phyloP scores from a whole-genome alignment of 306 rosid species.

The Vicia faba region DNA sequence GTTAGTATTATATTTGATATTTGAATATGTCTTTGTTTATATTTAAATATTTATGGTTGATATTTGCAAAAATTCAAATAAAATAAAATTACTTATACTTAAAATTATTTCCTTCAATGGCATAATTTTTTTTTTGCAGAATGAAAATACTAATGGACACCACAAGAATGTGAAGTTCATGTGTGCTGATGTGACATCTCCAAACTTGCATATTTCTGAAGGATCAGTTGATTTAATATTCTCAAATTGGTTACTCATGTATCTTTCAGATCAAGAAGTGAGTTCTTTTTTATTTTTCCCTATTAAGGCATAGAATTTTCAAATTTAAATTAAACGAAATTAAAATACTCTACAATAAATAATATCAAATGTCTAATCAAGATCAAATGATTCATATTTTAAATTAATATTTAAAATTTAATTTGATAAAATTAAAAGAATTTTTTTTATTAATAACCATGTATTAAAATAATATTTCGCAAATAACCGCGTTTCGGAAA shows the following conservation, averaged over 20 bases:
- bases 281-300: background rate
- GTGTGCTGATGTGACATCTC: constrained; percentile 90
- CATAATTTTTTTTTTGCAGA: constrained; percentile 47
- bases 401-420: background rate
- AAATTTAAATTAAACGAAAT: background rate
- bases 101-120: background rate
- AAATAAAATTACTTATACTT: background rate
- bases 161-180: constrained; percentile 80
- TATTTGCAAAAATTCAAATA: background rate
- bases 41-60: background rate
- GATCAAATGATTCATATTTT: background rate
- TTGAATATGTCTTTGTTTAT: no score
- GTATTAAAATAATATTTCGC: no score
- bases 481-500: no score
- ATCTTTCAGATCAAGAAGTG: constrained; percentile 85
- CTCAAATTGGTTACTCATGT: constrained; percentile 99
- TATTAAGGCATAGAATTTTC: background rate
- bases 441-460: no score
- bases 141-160: constrained; percentile 78
- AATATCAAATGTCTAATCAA: background rate
- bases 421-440: background rate
- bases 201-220: constrained; percentile 67
- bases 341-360: background rate
- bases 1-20: no score
- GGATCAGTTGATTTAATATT: constrained; percentile 77